Evolutionary conservation across 1,139 yeast genomes (phyloP).

Genomic region (Geotrichum klebahnii): DNA sequence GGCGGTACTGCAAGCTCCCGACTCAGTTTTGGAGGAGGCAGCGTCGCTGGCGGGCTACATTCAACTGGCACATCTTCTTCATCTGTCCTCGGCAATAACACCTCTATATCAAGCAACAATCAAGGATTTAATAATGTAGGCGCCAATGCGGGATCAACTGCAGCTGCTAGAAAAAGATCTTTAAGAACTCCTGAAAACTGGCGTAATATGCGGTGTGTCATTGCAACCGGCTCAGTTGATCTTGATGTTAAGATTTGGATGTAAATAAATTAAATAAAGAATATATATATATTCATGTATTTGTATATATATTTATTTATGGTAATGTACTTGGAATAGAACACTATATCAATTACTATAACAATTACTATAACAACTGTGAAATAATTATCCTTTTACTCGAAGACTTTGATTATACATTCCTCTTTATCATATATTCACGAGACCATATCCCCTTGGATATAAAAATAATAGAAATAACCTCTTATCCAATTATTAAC

Average conservation of each 20-base stretch:
- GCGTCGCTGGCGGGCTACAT: constrained; percentile 14
- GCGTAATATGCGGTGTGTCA: constrained; percentile 34
- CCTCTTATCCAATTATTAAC: too few species aligned
- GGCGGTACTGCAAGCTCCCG: background rate
- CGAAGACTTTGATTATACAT: too few species aligned
- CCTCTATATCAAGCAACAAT: background rate
- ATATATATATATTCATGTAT: too few species aligned
- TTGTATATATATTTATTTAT: too few species aligned
- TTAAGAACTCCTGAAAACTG: constrained; percentile 20
- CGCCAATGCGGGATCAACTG: background rate
- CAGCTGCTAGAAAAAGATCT: constrained; percentile 2
- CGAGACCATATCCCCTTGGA: too few species aligned
- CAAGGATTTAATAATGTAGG: background rate
- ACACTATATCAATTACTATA: too few species aligned
- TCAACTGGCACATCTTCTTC: background rate
- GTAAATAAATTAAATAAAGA: too few species aligned
- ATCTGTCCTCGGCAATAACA: background rate
- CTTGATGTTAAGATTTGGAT: constrained; percentile 79
- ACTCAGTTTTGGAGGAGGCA: background rate
- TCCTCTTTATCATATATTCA: too few species aligned
- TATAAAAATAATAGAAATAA: too few species aligned
- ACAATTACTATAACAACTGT: too few species aligned
- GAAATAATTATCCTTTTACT: too few species aligned
- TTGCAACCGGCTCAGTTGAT: constrained; percentile 85
- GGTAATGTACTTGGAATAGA: too few species aligned